These are phyloP conservation scores for Leishmania tarentolae DNA, from an alignment of 208 protist species.

Conservation along the genomic window DNA sequence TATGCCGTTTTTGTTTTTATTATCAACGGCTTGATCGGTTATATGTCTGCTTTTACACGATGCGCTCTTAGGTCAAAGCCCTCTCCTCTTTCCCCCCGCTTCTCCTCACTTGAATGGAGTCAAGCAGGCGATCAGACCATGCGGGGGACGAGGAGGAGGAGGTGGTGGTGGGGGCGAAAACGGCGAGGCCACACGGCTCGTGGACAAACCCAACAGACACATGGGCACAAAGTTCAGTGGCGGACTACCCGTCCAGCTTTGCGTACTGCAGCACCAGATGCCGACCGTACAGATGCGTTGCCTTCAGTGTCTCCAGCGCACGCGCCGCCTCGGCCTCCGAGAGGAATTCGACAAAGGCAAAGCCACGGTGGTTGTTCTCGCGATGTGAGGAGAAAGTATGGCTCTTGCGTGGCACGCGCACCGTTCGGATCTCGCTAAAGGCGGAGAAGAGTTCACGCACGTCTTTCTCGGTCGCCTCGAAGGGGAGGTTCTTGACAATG, in stretches of 20 bases:
- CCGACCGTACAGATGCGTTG: constrained; percentile 98
- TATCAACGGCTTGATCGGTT: not conserved
- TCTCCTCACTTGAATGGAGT: not conserved
- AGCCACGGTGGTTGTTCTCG: constrained; percentile 95
- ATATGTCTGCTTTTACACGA: not conserved
- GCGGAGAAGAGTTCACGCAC: constrained; percentile 96
- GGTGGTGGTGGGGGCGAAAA: not conserved
- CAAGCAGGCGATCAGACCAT: not conserved
- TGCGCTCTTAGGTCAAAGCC: too few species aligned
- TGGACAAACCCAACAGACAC: not conserved
- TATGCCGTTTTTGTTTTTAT: not conserved
- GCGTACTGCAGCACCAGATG: constrained; percentile 97
- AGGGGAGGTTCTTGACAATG: constrained; percentile 98
- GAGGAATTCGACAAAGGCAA: constrained; percentile 99
- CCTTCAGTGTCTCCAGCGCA: constrained; percentile 91
- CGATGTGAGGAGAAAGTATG: constrained; percentile 78
- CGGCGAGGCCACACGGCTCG: not conserved
- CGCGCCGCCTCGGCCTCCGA: constrained; percentile 94
- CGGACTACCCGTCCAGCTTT: constrained; percentile 77
- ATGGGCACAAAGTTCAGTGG: not conserved
- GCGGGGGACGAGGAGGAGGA: too few species aligned
- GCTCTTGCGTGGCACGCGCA: constrained; percentile 96
- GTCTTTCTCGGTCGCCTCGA: constrained; percentile 97
- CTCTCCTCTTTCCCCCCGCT: not conserved
- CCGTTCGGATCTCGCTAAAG: constrained; percentile 95